Evolutionary conservation across 2,329 filamentous ascomycete genomes (phyloP).

Genomic region (Colletotrichum sp.): DNA sequence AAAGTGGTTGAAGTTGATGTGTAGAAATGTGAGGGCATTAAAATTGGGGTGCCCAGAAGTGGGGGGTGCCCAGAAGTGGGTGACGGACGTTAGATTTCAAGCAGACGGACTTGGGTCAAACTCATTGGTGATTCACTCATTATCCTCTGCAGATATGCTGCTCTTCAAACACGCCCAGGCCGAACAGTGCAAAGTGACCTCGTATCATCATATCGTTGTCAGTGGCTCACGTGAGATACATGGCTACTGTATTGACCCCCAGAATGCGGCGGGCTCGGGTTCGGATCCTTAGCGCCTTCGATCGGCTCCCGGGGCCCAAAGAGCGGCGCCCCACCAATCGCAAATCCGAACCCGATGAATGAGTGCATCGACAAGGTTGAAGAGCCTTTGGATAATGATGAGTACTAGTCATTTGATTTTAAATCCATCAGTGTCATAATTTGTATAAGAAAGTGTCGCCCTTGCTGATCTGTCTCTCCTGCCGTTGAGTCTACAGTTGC

Average conservation of each 20-base stretch:
- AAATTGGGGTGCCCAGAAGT: too few relatives aligned
- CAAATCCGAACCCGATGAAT: background rate
- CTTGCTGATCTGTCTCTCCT: fast-evolving
- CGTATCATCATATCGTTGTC: background rate
- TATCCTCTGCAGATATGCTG: too few relatives aligned
- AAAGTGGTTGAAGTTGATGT: too few relatives aligned
- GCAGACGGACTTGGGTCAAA: too few relatives aligned
- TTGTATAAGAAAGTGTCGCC: background rate
- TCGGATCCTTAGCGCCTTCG: background rate
- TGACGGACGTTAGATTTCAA: too few relatives aligned
- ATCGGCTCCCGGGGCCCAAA: background rate
- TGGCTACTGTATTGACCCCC: background rate
- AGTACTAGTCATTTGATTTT: background rate
- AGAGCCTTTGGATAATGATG: background rate
- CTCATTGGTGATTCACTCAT: too few relatives aligned
- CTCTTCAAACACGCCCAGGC: background rate
- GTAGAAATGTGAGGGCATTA: too few relatives aligned
- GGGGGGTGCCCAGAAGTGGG: too few relatives aligned
- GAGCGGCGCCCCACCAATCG: background rate
- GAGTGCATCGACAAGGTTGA: background rate
- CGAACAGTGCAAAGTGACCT: background rate
- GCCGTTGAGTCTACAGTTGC: background rate
- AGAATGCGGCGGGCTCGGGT: background rate
- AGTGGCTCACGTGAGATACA: background rate
- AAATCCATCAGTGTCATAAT: background rate